These are phyloP conservation scores for Diaporthe vexans DNA, from an alignment of 2,329 filamentous ascomycete genomes.

Conservation along the genomic window DNA sequence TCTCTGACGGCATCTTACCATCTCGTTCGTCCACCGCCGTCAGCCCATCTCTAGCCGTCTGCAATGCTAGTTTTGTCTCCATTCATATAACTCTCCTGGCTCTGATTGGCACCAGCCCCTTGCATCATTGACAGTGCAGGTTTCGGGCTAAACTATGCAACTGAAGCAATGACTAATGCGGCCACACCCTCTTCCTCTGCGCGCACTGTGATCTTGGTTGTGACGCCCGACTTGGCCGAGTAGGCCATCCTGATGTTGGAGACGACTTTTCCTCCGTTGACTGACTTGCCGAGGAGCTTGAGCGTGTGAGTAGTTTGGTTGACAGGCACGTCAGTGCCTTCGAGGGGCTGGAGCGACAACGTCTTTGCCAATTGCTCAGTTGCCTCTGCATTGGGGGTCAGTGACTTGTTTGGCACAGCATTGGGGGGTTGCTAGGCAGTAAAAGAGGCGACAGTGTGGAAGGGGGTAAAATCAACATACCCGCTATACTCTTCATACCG, in stretches of 20 bases:
- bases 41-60: background rate
- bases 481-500: constrained; percentile 91
- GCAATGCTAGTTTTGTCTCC: background rate
- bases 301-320: constrained; percentile 93
- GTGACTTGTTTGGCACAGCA: constrained; percentile 20
- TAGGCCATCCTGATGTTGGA: constrained; percentile 93
- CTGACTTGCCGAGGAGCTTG: constrained; percentile 96
- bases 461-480: constrained; percentile 63
- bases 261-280: constrained; percentile 89
- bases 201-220: constrained; percentile 93
- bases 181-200: constrained; percentile 95
- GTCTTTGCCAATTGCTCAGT: constrained; percentile 90
- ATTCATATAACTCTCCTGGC: background rate
- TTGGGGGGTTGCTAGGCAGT: no score
- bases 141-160: constrained; percentile 71
- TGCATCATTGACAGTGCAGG: background rate
- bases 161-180: constrained; percentile 84
- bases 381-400: constrained; percentile 73
- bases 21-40: constrained; percentile 2
- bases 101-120: background rate
- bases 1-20: background rate
- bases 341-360: constrained; percentile 91
- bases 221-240: constrained; percentile 92
- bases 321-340: constrained; percentile 92
- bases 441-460: background rate